Evolutionary conservation across 441 rosid genomes (phyloP).

Genomic region (Hura crepitans): DNA sequence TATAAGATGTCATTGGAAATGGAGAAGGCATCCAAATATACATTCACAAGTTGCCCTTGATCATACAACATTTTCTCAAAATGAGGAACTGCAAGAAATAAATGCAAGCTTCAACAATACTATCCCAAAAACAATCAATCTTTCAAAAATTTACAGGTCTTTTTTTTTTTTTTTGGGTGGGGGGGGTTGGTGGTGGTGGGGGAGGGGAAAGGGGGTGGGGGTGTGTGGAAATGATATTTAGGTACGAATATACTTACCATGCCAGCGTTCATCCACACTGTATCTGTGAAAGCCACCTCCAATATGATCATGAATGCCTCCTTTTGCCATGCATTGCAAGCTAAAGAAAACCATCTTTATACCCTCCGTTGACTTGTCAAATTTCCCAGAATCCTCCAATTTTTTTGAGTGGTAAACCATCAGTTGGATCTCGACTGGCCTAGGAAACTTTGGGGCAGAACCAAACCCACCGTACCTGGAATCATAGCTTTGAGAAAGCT

Average conservation of each 20-base stretch:
- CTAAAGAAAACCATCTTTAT: conserved; percentile 62
- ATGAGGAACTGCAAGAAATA: conserved; percentile 78
- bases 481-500: conserved; percentile 82
- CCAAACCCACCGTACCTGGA: conserved; percentile 82
- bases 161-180: no score
- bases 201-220: no score
- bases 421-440: conserved; percentile 91
- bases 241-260: conserved; percentile 48
- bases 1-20: conserved; percentile 61
- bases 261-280: conserved; percentile 96
- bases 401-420: conserved; percentile 77
- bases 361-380: conserved; percentile 40
- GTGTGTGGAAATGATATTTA: neutral
- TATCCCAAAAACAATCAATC: neutral
- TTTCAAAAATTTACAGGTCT: conserved; percentile 12
- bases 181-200: no score
- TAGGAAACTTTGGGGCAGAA: conserved; percentile 91
- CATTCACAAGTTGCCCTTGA: conserved; percentile 85
- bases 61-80: conserved; percentile 98
- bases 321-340: conserved; percentile 86
- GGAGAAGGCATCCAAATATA: conserved; percentile 74
- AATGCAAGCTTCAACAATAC: conserved; percentile 11
- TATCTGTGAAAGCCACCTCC: conserved; percentile 98
- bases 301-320: conserved; percentile 92
- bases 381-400: conserved; percentile 55